Evolutionary conservation across 208 protist species (phyloP), one percentile per base, ranked within the genome.

Genomic region (Trypanosoma caninum): DNA sequence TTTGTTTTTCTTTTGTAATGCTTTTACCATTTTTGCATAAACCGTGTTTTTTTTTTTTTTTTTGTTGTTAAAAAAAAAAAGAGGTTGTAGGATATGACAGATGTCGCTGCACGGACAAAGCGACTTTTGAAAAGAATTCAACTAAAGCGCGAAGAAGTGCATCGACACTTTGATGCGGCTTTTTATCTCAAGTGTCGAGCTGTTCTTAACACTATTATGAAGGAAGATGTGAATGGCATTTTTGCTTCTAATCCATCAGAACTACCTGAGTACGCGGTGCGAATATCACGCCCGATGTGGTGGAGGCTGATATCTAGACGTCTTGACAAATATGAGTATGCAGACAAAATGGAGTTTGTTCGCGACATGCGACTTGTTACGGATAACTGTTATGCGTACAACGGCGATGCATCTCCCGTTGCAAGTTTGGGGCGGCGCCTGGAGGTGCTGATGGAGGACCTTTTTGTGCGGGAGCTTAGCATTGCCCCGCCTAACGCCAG

Each of bases 371-470:
- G 89, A 10, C 62, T 78, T 23, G 72, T 95, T 11, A 65, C 91
- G 20, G 70, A 88, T 52, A 92, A 91, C 69, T 90, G 84, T 61
- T 95, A 93, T 53, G 60, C 75, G 18, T 89, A 86, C 61, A 91
- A 95, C 56, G 76, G 72, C 5, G 66, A 74, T 11, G 44, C 56
- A 10, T 82, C 84, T 0, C 56, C 74, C 5, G 28, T 87, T 13
- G 65, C 81, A 6, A 58, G 63, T 7, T 38, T 78, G 16, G 84
- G 76, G 10, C 72, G 89, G 0, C 46, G 64, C 20, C 65, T 91
- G 46, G 84, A 95, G 67, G 22, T 91, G 9, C 44, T 50, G 6
- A 95, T 95, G 83, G 84, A 95, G 69, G 81, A 90, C 28, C 65
- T 77, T 45, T 95, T 95, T 50, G 76, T 95, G 20, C 78, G 65